These are phyloP conservation scores for Saccharomyces hybrid DNA, from an alignment of 1,139 yeast genomes.

Conservation along the genomic window DNA sequence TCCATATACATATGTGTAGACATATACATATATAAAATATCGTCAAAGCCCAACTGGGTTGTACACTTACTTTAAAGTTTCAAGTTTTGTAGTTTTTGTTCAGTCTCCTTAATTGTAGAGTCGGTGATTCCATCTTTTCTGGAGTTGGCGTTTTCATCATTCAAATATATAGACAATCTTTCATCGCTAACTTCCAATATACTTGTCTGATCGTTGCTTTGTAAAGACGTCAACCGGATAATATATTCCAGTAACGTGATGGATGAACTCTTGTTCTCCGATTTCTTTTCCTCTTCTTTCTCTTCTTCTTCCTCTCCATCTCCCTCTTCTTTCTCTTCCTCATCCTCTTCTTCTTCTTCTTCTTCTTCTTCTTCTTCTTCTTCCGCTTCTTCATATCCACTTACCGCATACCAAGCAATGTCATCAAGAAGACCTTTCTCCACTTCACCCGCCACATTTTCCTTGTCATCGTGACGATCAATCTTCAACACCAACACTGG, in stretches of 20 bases:
- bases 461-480: slow-evolving; percentile 14
- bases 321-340: slow-evolving; percentile 11
- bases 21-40: not conserved
- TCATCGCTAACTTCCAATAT: slow-evolving; percentile 59
- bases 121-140: slow-evolving; percentile 8
- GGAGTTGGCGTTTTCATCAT: slow-evolving; percentile 44
- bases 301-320: slow-evolving; percentile 28
- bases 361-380: too few relatives aligned
- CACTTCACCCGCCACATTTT: not conserved
- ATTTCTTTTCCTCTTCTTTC: slow-evolving; percentile 17
- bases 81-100: not conserved
- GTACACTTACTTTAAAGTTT: not conserved
- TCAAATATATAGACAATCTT: slow-evolving; percentile 52
- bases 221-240: slow-evolving; percentile 54
- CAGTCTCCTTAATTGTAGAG: slow-evolving; percentile 1
- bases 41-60: too few relatives aligned
- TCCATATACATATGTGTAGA: not conserved
- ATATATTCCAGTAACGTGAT: slow-evolving; percentile 61
- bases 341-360: too few relatives aligned
- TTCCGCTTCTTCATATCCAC: slow-evolving; percentile 31
- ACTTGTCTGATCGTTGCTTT: slow-evolving; percentile 52
- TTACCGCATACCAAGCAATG: slow-evolving; percentile 32
- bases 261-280: slow-evolving; percentile 20
- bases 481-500: slow-evolving; percentile 64
- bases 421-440: slow-evolving; percentile 12